phyloP scores from a whole-genome alignment of 345 rosid species.

The Citrus cavaleriei region DNA sequence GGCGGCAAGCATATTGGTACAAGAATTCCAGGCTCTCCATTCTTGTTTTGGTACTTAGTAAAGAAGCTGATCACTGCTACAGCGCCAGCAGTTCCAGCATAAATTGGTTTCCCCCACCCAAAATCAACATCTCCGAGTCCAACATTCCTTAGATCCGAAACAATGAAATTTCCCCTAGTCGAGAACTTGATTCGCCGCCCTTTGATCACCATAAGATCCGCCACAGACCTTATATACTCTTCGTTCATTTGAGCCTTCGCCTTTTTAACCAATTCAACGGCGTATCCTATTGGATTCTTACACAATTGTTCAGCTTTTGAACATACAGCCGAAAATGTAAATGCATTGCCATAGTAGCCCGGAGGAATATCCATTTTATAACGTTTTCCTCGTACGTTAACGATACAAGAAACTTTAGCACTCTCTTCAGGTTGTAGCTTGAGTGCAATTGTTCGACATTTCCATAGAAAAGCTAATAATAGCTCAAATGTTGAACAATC shows the following conservation, averaged over 20 bases:
- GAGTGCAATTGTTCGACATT: slow-evolving; percentile 17
- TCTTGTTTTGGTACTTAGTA: neutral
- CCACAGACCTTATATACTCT: slow-evolving; percentile 10
- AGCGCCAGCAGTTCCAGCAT: slow-evolving; percentile 20
- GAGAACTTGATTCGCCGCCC: slow-evolving; percentile 11
- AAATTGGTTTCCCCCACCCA: slow-evolving; percentile 25
- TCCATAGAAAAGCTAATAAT: slow-evolving; percentile 15
- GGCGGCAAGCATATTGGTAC: slow-evolving; percentile 17
- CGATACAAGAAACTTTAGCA: neutral
- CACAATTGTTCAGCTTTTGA: slow-evolving; percentile 8
- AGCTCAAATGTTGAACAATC: slow-evolving; percentile 16
- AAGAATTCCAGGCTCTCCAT: slow-evolving; percentile 21
- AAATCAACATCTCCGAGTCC: slow-evolving; percentile 19
- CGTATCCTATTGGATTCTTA: neutral
- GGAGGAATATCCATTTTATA: slow-evolving; percentile 1
- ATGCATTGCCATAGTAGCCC: slow-evolving; percentile 28
- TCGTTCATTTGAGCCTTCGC: slow-evolving; percentile 7
- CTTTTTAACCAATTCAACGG: slow-evolving; percentile 17
- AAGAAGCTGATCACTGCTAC: neutral
- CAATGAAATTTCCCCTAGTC: neutral
- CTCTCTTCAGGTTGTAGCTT: slow-evolving; percentile 8
- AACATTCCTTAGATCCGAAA: neutral
- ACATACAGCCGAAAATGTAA: slow-evolving; percentile 4
- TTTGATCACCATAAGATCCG: slow-evolving; percentile 12
- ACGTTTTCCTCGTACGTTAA: slow-evolving; percentile 7